A percentile compares a stretch with the other conserved stretches of the same genome.
These are phyloP conservation scores for Amphirosellinia nigrospora DNA, from an alignment of 495 filamentous ascomycete species.

Conservation along the genomic window DNA sequence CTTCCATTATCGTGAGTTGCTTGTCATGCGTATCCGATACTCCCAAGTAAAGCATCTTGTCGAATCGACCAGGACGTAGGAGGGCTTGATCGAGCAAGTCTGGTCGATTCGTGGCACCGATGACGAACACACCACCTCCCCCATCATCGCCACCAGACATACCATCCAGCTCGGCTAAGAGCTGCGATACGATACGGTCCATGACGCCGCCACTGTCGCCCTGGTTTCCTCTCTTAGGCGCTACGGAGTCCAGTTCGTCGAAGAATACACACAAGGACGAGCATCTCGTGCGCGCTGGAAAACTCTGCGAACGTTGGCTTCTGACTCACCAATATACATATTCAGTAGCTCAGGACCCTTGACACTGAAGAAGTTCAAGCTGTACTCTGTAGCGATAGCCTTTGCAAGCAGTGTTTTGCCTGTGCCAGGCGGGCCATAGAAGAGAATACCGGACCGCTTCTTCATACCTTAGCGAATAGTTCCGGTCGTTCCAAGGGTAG, in stretches of 20 bases:
- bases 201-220: slow-evolving; percentile 98
- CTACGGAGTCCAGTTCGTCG: slow-evolving; percentile 96
- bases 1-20: slow-evolving; percentile 92
- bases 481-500: slow-evolving; percentile 91
- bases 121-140: slow-evolving; percentile 91
- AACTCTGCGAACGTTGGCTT: slow-evolving; percentile 94
- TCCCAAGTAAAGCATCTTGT: slow-evolving; percentile 98
- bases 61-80: slow-evolving; percentile 89
- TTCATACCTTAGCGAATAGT: slow-evolving; percentile 97
- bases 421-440: slow-evolving; percentile 96
- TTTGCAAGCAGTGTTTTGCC: slow-evolving; percentile 97
- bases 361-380: slow-evolving; percentile 98
- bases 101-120: slow-evolving; percentile 94
- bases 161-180: slow-evolving; percentile 93
- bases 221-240: slow-evolving; percentile 96
- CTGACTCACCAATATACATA: slow-evolving; percentile 99
- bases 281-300: slow-evolving; percentile 96
- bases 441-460: slow-evolving; percentile 95
- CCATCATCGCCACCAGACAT: slow-evolving; percentile 92
- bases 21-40: slow-evolving; percentile 97
- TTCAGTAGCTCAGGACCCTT: slow-evolving; percentile 97
- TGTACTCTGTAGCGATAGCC: slow-evolving; percentile 97
- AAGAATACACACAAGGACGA: slow-evolving; percentile 99
- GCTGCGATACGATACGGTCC: slow-evolving; percentile 96
- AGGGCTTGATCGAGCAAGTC: slow-evolving; percentile 92